Evolutionary conservation across 2,329 filamentous ascomycete species (phyloP).

Genomic region (Scytalidium lignicola): DNA sequence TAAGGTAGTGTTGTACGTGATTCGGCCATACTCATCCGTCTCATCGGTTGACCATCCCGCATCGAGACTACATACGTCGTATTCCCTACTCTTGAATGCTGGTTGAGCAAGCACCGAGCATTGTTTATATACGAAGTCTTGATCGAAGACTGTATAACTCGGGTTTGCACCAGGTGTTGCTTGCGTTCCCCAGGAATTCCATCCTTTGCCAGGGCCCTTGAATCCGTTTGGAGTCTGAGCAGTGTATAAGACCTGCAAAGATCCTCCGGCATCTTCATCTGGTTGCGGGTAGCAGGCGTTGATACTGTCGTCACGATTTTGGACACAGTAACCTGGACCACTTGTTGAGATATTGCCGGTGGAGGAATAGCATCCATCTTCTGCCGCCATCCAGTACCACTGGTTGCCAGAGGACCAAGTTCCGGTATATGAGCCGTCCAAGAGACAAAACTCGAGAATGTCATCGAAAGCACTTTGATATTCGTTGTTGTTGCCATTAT

Average conservation of each 20-base stretch:
- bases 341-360: background rate
- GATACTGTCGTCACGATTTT: background rate
- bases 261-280: background rate
- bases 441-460: background rate
- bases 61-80: conserved; percentile 24
- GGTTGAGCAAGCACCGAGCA: conserved; percentile 15
- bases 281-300: background rate
- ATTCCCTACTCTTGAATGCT: conserved; percentile 13
- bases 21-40: conserved; percentile 23
- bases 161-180: conserved; percentile 11
- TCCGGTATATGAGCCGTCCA: background rate
- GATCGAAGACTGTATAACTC: conserved; percentile 13
- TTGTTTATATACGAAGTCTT: conserved; percentile 15
- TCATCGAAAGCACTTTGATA: background rate
- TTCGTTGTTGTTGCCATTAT: background rate
- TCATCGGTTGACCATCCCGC: conserved; percentile 21
- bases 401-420: background rate
- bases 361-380: background rate
- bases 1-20: conserved; percentile 15
- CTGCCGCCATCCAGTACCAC: background rate
- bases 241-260: background rate
- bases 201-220: conserved; percentile 13
- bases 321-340: background rate
- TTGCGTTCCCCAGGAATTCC: conserved; percentile 24
- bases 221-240: conserved; percentile 18